phyloP scores from a whole-genome alignment of 257 asterid genomes.

The Rehmannia glutinosa region DNA sequence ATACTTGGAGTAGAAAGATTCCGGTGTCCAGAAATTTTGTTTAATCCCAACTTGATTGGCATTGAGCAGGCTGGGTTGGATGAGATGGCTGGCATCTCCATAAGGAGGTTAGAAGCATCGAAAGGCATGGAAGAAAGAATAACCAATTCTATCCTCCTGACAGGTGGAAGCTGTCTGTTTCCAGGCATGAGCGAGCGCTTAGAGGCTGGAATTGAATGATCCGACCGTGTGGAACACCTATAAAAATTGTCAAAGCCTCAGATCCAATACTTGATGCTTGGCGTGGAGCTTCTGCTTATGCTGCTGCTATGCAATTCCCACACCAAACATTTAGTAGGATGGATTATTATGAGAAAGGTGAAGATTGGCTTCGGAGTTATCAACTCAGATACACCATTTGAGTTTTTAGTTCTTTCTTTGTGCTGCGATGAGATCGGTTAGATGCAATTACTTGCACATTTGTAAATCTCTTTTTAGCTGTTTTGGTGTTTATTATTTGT shows the following conservation, averaged over 20 bases:
- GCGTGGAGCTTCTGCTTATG: slow-evolving; percentile 91
- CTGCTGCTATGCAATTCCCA: slow-evolving; percentile 51
- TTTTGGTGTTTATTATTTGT: not conserved
- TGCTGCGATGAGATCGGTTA: too few relatives aligned
- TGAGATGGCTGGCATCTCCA: slow-evolving; percentile 72
- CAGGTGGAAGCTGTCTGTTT: slow-evolving; percentile 88
- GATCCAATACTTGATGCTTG: slow-evolving; percentile 87
- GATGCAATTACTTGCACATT: not conserved
- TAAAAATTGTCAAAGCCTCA: slow-evolving; percentile 51
- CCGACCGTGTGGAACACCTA: slow-evolving; percentile 77
- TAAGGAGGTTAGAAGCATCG: slow-evolving; percentile 62
- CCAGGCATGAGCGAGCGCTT: slow-evolving; percentile 80
- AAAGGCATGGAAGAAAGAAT: slow-evolving; percentile 50
- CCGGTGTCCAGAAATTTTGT: slow-evolving; percentile 86
- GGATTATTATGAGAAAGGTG: slow-evolving; percentile 95
- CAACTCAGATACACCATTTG: slow-evolving; percentile 52
- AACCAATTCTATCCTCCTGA: slow-evolving; percentile 71
- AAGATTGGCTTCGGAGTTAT: slow-evolving; percentile 75
- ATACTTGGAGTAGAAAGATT: slow-evolving; percentile 85
- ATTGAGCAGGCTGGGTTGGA: slow-evolving; percentile 92
- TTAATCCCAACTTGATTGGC: slow-evolving; percentile 76
- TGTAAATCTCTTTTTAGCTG: not conserved
- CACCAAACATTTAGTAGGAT: slow-evolving; percentile 64
- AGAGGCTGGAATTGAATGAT: slow-evolving; percentile 79
- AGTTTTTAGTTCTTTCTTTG: too few relatives aligned